These are phyloP conservation scores for Leccinum discolor DNA, from an alignment of 1,284 basidiomycete genomes.

Conservation along the genomic window DNA sequence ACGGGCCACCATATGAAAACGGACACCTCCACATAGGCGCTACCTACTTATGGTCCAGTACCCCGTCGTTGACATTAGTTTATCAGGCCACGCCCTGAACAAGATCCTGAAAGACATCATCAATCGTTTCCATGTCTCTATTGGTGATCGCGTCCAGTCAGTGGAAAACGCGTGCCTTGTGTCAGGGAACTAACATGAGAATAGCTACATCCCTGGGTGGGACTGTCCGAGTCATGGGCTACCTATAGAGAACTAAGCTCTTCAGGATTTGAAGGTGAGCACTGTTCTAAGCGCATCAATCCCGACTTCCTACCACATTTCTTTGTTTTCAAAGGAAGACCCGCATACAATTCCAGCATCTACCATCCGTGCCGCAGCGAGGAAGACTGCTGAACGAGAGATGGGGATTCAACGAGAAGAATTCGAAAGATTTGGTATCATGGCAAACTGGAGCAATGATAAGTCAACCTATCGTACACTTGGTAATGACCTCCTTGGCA, in stretches of 20 bases:
- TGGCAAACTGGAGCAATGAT: constrained; percentile 85
- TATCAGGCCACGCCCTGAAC: constrained; percentile 91
- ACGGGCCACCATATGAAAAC: constrained; percentile 98
- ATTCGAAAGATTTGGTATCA: constrained; percentile 84
- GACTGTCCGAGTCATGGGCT: constrained; percentile 89
- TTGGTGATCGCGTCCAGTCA: constrained; percentile 83
- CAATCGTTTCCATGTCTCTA: constrained; percentile 84
- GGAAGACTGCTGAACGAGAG: constrained; percentile 74
- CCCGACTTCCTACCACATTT: background rate
- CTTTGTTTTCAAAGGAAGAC: constrained; percentile 42
- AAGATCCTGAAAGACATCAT: constrained; percentile 98
- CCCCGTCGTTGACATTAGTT: background rate
- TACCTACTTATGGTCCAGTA: constrained; percentile 18
- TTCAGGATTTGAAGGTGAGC: constrained; percentile 73
- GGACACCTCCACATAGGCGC: constrained; percentile 94
- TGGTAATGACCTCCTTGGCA: constrained; percentile 44
- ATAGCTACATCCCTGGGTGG: constrained; percentile 94
- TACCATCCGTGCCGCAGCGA: constrained; percentile 73
- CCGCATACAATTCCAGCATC: constrained; percentile 55
- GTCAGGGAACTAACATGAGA: constrained; percentile 9
- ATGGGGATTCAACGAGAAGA: constrained; percentile 80
- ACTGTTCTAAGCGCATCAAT: background rate
- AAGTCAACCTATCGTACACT: constrained; percentile 84
- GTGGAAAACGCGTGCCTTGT: constrained; percentile 25
- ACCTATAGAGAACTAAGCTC: constrained; percentile 93